phyloP scores from a whole-genome alignment of 2,329 filamentous ascomycete genomes.

The Phaeosphaeriaceae sp. region DNA sequence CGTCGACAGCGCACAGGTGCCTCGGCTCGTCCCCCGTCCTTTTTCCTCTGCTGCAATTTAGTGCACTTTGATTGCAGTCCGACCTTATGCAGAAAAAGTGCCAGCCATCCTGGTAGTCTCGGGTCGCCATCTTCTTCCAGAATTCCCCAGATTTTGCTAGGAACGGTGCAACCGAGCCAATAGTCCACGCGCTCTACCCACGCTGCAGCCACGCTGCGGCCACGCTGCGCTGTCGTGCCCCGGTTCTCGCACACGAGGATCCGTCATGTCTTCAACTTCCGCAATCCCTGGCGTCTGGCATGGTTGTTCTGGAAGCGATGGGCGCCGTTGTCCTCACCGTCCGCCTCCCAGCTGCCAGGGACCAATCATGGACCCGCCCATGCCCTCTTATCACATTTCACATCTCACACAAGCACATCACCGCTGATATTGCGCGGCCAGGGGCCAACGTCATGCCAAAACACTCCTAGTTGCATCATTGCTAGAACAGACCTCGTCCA shows the following conservation, averaged over 20 bases:
- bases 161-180: not conserved
- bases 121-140: slow-evolving; percentile 21
- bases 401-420: slow-evolving; percentile 9
- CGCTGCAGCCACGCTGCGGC: slow-evolving; percentile 1
- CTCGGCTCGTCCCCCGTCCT: slow-evolving; percentile 20
- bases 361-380: slow-evolving; percentile 3
- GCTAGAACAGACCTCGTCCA: slow-evolving; percentile 61
- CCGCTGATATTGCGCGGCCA: slow-evolving; percentile 1
- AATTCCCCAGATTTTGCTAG: slow-evolving; percentile 26
- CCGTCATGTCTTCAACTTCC: slow-evolving; percentile 18
- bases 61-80: not conserved
- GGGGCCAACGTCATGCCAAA: slow-evolving; percentile 9
- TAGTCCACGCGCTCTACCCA: slow-evolving; percentile 16
- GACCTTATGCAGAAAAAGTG: not conserved
- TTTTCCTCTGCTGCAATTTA: not conserved
- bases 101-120: not conserved
- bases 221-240: slow-evolving; percentile 2
- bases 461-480: slow-evolving; percentile 13
- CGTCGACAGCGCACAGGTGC: slow-evolving; percentile 15
- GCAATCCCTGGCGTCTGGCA: slow-evolving; percentile 16
- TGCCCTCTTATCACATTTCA: slow-evolving; percentile 3
- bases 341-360: not conserved
- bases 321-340: slow-evolving; percentile 5
- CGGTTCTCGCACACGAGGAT: slow-evolving; percentile 21
- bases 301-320: slow-evolving; percentile 1